These are phyloP conservation scores for Platanthera zijinensis DNA, from an alignment of 106 monocot genomes.

Conservation along the genomic window DNA sequence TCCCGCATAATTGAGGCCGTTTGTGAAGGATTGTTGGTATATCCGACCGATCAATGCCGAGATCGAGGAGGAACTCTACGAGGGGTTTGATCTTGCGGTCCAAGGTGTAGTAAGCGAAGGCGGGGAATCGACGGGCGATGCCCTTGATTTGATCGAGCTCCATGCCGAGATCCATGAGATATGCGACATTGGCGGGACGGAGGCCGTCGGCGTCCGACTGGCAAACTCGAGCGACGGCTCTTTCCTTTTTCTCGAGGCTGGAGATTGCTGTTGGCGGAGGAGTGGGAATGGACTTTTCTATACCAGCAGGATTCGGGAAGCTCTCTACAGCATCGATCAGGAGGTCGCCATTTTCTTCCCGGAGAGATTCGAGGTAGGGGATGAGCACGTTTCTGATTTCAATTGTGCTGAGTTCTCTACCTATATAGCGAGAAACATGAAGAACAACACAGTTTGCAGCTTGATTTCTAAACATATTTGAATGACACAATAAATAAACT, in stretches of 20 bases:
- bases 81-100: slow-evolving; percentile 83
- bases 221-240: slow-evolving; percentile 65
- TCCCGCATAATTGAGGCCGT: slow-evolving; percentile 92
- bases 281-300: slow-evolving; percentile 14
- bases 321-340: slow-evolving; percentile 66
- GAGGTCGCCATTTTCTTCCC: slow-evolving; percentile 57
- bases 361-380: slow-evolving; percentile 65
- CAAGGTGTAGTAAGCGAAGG: slow-evolving; percentile 91
- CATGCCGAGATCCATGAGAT: slow-evolving; percentile 80
- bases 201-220: slow-evolving; percentile 33
- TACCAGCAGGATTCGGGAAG: slow-evolving; percentile 61
- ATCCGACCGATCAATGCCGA: slow-evolving; percentile 51
- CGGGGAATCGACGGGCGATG: slow-evolving; percentile 58
- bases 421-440: slow-evolving; percentile 30
- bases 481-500: background rate
- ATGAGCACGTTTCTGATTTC: slow-evolving; percentile 82
- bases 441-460: background rate
- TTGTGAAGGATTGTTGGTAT: slow-evolving; percentile 73
- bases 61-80: slow-evolving; percentile 71
- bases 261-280: slow-evolving; percentile 5
- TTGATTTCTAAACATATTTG: background rate
- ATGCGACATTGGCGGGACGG: slow-evolving; percentile 46
- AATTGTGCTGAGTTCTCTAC: slow-evolving; percentile 94
- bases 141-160: slow-evolving; percentile 57
- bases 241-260: slow-evolving; percentile 37